These are phyloP conservation scores for Simplicillium aogashimaense DNA, from an alignment of 2,329 filamentous ascomycete species.

Conservation along the genomic window DNA sequence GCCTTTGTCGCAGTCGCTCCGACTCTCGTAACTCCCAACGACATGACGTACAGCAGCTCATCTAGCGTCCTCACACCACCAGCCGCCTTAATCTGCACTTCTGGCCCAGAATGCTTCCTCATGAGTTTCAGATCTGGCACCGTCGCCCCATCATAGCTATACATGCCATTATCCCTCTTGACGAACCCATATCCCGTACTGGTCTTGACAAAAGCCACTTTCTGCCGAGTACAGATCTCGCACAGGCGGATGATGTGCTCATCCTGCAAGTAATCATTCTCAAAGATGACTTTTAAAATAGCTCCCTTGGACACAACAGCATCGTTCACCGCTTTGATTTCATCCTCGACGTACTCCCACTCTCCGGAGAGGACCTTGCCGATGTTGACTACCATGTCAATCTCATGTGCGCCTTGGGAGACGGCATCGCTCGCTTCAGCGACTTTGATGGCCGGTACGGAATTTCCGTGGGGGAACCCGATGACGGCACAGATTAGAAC, in stretches of 20 bases:
- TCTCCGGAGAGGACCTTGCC: slow-evolving; percentile 46
- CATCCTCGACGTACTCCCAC: slow-evolving; percentile 44
- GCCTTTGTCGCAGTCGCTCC: slow-evolving; percentile 44
- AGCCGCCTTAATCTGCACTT: slow-evolving; percentile 45
- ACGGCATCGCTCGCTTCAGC: slow-evolving; percentile 39
- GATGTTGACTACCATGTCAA: slow-evolving; percentile 53
- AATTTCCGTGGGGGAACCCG: slow-evolving; percentile 51
- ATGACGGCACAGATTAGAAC: slow-evolving; percentile 48
- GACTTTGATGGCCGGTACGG: slow-evolving; percentile 42
- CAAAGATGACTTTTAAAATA: slow-evolving; percentile 51
- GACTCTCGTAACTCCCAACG: slow-evolving; percentile 42
- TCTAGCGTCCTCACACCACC: slow-evolving; percentile 47
- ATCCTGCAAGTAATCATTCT: slow-evolving; percentile 45
- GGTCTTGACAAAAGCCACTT: slow-evolving; percentile 50
- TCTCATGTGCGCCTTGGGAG: slow-evolving; percentile 37
- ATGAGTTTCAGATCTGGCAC: slow-evolving; percentile 42
- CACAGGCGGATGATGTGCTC: slow-evolving; percentile 42
- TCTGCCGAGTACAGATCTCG: slow-evolving; percentile 38
- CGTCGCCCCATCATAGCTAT: slow-evolving; percentile 44
- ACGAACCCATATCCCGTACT: slow-evolving; percentile 52
- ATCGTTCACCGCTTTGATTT: slow-evolving; percentile 40
- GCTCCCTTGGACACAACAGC: slow-evolving; percentile 32
- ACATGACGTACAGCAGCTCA: slow-evolving; percentile 43
- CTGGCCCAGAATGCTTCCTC: slow-evolving; percentile 29
- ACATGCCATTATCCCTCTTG: slow-evolving; percentile 39